A percentile compares a stretch with the other conserved stretches of the same genome.
Conservation (phyloP, 78 protist genomes). For the Dictyostelium intermedium region DNA sequence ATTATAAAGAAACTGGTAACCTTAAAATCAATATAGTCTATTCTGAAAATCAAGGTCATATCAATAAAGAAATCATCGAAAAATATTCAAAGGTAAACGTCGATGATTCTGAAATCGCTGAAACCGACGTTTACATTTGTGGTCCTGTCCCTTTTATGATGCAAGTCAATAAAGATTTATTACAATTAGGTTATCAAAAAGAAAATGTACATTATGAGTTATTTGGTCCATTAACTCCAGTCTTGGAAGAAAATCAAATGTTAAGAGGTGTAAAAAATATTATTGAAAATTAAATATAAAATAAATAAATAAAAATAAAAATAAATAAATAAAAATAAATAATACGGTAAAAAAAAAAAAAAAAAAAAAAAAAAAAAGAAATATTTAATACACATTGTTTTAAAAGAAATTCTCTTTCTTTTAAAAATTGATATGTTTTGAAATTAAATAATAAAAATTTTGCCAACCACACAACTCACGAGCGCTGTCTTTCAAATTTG, state of each 20-base stretch:
- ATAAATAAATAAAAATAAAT: background rate
- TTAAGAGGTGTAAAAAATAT: background rate
- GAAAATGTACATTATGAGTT: conserved; percentile 38
- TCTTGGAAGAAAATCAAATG: background rate
- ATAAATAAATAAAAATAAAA: background rate
- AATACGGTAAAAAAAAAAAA: background rate
- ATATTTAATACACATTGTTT: too few species aligned
- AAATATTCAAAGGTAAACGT: background rate
- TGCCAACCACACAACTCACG: too few species aligned
- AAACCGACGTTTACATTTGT: conserved; percentile 19
- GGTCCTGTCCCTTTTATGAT: conserved; percentile 51
- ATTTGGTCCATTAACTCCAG: conserved; percentile 59
- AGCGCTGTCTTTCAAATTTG: too few species aligned
- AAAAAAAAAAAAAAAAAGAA: background rate
- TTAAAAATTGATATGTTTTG: too few species aligned
- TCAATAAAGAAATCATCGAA: background rate
- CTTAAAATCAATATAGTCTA: background rate
- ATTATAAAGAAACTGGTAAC: background rate
- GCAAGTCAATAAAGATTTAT: background rate
- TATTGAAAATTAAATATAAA: background rate
- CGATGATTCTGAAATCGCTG: too few species aligned
- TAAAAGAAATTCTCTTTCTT: too few species aligned
- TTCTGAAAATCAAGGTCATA: background rate
- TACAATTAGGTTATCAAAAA: background rate
- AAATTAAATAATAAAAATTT: too few species aligned